Conservation (phyloP, 257 asterid species). For the Thymus quinquecostatus region DNA sequence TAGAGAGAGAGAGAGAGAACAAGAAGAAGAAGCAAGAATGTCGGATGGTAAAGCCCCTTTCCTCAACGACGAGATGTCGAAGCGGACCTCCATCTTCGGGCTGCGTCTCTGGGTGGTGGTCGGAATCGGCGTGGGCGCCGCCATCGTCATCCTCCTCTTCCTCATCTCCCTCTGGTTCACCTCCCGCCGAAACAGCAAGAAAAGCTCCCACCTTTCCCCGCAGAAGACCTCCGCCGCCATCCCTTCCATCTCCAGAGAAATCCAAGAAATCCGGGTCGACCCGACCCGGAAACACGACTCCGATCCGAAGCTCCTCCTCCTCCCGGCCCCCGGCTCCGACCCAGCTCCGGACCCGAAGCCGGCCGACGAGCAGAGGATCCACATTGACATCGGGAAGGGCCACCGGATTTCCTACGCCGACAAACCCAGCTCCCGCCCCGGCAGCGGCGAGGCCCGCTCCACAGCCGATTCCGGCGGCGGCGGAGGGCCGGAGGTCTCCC, state of each 20-base stretch:
- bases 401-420: constrained; percentile 55
- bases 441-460: constrained; percentile 55
- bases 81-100: constrained; percentile 76
- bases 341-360: constrained; percentile 42
- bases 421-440: constrained; percentile 56
- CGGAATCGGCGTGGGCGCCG: constrained; percentile 90
- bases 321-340: constrained; percentile 39
- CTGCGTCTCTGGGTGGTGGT: constrained; percentile 75
- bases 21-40: constrained; percentile 32
- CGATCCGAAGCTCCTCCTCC: constrained; percentile 37
- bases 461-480: constrained; percentile 36
- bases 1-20: too few relatives aligned
- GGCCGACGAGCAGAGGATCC: constrained; percentile 47
- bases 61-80: constrained; percentile 61
- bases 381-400: constrained; percentile 66
- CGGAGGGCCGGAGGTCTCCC: constrained; percentile 81
- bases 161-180: constrained; percentile 80
- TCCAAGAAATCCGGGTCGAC: constrained; percentile 71
- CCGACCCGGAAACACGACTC: constrained; percentile 46
- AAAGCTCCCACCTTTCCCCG: constrained; percentile 29
- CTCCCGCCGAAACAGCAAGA: constrained; percentile 46
- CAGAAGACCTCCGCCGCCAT: constrained; percentile 51
- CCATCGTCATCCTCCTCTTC: constrained; percentile 65
- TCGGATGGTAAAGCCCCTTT: constrained; percentile 53
- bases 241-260: constrained; percentile 73